Evolutionary conservation across 768 basidiomycete genomes (phyloP).

Genomic region (Candolleomyces aberdarensis): DNA sequence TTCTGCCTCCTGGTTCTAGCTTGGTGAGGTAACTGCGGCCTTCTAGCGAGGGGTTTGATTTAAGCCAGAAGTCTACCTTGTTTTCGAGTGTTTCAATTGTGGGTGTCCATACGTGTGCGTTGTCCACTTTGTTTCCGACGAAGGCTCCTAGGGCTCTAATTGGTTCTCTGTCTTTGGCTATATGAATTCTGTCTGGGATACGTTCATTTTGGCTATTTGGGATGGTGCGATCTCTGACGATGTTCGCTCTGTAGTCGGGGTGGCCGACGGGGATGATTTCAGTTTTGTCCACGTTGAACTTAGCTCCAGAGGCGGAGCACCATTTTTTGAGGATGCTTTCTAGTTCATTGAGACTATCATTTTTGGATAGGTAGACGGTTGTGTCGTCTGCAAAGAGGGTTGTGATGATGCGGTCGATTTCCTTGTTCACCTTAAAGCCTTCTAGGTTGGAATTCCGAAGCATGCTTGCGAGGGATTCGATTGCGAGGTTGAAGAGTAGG

Average conservation of each 20-base stretch:
- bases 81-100: constrained; percentile 14
- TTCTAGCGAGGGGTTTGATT: constrained; percentile 20
- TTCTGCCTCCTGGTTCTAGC: constrained; percentile 18
- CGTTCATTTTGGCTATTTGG: not conserved
- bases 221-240: not conserved
- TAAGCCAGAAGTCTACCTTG: not conserved
- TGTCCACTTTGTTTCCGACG: constrained; percentile 25
- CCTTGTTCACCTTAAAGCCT: constrained; percentile 11
- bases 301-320: constrained; percentile 38
- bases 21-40: constrained; percentile 16
- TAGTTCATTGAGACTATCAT: constrained; percentile 23
- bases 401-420: not conserved
- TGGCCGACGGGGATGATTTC: constrained; percentile 35
- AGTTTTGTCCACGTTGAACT: constrained; percentile 41
- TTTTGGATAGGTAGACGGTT: constrained; percentile 27
- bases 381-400: constrained; percentile 43
- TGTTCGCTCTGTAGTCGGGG: constrained; percentile 10
- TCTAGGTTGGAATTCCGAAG: constrained; percentile 26
- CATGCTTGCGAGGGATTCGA: constrained; percentile 33
- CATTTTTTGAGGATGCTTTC: constrained; percentile 28
- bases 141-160: constrained; percentile 30
- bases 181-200: constrained; percentile 20
- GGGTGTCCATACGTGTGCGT: constrained; percentile 19
- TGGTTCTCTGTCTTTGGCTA: constrained; percentile 28
- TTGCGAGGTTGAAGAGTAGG: constrained; percentile 32